These are phyloP conservation scores for Brettanomyces custersianus DNA, from an alignment of 805 yeast genomes.

Conservation along the genomic window DNA sequence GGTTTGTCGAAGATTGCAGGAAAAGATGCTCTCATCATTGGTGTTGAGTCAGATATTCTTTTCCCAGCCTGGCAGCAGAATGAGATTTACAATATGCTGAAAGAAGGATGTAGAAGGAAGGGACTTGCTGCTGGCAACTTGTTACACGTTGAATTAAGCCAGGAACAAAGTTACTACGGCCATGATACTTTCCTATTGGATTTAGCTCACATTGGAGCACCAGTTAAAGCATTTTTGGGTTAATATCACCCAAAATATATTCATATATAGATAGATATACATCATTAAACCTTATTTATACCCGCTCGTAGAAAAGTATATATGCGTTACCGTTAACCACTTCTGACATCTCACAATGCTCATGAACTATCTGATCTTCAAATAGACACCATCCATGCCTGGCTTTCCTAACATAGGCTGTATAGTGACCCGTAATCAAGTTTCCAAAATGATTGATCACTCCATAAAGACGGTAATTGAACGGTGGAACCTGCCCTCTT, in stretches of 20 bases:
- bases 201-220: constrained; percentile 70
- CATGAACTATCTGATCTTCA: constrained; percentile 68
- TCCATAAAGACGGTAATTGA: constrained; percentile 64
- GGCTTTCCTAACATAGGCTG: constrained; percentile 67
- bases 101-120: constrained; percentile 22
- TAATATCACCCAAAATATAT: not conserved
- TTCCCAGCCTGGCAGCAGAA: constrained; percentile 95
- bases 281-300: not conserved
- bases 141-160: constrained; percentile 64
- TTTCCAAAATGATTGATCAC: constrained; percentile 83
- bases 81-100: constrained; percentile 61
- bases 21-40: constrained; percentile 67
- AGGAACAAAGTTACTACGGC: constrained; percentile 73
- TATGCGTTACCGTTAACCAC: constrained; percentile 73
- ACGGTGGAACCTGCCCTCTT: constrained; percentile 75
- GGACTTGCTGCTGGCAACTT: constrained; percentile 33
- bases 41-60: constrained; percentile 86
- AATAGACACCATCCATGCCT: constrained; percentile 67
- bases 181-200: constrained; percentile 87
- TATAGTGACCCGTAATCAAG: constrained; percentile 81
- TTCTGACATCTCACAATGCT: constrained; percentile 36
- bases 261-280: not conserved
- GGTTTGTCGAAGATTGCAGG: constrained; percentile 61
- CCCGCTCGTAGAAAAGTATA: constrained; percentile 65
- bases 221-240: constrained; percentile 53